Base-by-base conservation (phyloP, 371 early-diverging fungal species). In the Conidiobolus incongruus region DNA sequence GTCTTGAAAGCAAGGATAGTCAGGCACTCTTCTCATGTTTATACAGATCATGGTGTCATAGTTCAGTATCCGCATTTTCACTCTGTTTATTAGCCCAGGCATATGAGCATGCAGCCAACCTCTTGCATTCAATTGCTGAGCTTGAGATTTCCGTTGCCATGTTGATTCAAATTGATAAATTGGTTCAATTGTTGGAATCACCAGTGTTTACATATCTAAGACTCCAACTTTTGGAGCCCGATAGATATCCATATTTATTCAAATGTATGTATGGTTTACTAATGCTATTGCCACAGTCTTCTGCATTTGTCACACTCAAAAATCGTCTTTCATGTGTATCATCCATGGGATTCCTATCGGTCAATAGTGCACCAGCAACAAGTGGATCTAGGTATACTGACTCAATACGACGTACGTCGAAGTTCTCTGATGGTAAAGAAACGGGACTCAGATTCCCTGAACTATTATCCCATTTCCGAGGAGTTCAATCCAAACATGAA, bases 201-300 rank as follows among this genome's bases (percentile, higher is more conserved):
- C 93, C 93, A 4, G 84, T 88, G 15, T 92, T 92, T 62, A 84
- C 91, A 4, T 82, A 75, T 49, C 58, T 92, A 30, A 65, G 93
- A 2, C 60, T 92, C 37, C 90, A 90, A 54, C 62, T 92, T 5
- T 55, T 90, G 24, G 93, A 92, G 40, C 88, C 91, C 0, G 72
- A 77, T 13, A 66, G 70, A 56, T 68, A 87, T 49, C 85, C 89
- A 1, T 60, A 69, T 51, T 64, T 92, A 32, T 75, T 73, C 63
- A 82, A 87, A 49, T 79, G 81, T 34, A 61, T 92, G 1, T 92
- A 87, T 51, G 91, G 91, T 3, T 59, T 92, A 17, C 47, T 92
- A 50, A 88, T 92, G 89, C 61, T 92, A 35, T 53, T 92, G 28
- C 93, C 93, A 29, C 93, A 92, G 56, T 77, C 79, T 26, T 72